Conservation (phyloP, 495 filamentous ascomycete genomes). For the Podospora bellae-mahoneyi region DNA sequence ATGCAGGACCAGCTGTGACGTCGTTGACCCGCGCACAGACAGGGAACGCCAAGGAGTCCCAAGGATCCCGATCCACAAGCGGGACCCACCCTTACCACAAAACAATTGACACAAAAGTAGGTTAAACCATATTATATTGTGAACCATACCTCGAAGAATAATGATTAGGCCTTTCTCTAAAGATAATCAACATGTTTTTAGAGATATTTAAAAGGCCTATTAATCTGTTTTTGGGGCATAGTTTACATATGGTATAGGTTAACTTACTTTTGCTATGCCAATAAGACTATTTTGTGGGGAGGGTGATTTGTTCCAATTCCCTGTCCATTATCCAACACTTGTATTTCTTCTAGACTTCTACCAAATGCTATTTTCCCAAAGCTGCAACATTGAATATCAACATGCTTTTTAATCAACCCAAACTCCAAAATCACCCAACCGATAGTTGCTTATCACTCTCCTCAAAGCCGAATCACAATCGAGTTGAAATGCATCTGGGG, state of each 20-base stretch:
- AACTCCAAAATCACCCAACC: background rate
- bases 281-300: too few relatives aligned
- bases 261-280: too few relatives aligned
- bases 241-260: too few relatives aligned
- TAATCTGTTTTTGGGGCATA: too few relatives aligned
- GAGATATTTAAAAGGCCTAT: too few relatives aligned
- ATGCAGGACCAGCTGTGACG: constrained; percentile 16
- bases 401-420: background rate
- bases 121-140: too few relatives aligned
- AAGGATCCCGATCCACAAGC: constrained; percentile 7
- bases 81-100: background rate
- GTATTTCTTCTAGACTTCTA: background rate
- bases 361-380: background rate
- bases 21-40: constrained; percentile 13
- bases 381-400: background rate
- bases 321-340: background rate
- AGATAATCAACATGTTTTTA: too few relatives aligned
- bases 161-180: too few relatives aligned
- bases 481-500: constrained; percentile 43
- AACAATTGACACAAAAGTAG: too few relatives aligned
- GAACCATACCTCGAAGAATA: too few relatives aligned
- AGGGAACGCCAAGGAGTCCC: background rate
- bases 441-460: background rate
- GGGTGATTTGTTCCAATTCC: too few relatives aligned
- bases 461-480: constrained; percentile 37